A percentile compares a stretch with the other conserved stretches of the same genome.
phyloP scores from a whole-genome alignment of 2,329 filamentous ascomycete species.

The Aspergillus sp. region DNA sequence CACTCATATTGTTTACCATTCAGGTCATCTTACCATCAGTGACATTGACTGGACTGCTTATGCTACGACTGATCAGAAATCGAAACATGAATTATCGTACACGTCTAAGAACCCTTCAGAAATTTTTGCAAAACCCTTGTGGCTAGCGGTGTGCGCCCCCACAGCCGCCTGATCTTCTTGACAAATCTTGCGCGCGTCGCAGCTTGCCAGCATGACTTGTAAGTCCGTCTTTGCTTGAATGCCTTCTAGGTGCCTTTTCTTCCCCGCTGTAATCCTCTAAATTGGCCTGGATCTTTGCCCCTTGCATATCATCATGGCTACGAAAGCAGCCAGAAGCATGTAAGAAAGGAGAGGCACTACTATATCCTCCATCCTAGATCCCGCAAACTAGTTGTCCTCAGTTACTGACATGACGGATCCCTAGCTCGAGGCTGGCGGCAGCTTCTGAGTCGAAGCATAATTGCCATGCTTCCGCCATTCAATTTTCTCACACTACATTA shows the following conservation, averaged over 20 bases:
- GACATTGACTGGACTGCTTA: not conserved
- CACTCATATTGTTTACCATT: not conserved
- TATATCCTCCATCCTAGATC: not conserved
- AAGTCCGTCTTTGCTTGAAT: conserved; percentile 1
- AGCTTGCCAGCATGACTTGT: conserved; percentile 1
- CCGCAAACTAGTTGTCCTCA: too few species aligned
- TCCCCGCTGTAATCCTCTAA: not conserved
- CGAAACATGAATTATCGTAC: conserved; percentile 20
- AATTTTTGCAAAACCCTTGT: conserved; percentile 18
- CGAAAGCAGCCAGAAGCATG: not conserved
- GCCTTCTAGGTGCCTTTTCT: not conserved
- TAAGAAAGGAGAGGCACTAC: not conserved
- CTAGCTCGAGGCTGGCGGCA: conserved; percentile 26
- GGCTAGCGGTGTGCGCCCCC: conserved; percentile 23
- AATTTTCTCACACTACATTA: conserved; percentile 70
- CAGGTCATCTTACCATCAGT: not conserved
- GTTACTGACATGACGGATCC: conserved; percentile 6
- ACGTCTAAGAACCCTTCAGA: conserved; percentile 16
- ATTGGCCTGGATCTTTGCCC: not conserved
- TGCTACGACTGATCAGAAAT: not conserved
- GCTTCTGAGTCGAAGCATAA: conserved; percentile 26
- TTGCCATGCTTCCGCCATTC: conserved; percentile 40
- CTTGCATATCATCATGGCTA: not conserved
- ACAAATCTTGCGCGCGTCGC: not conserved
- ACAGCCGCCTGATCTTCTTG: not conserved